Evolutionary conservation across 2,329 filamentous ascomycete genomes (phyloP).

Genomic region (Penicillium vulpinum): DNA sequence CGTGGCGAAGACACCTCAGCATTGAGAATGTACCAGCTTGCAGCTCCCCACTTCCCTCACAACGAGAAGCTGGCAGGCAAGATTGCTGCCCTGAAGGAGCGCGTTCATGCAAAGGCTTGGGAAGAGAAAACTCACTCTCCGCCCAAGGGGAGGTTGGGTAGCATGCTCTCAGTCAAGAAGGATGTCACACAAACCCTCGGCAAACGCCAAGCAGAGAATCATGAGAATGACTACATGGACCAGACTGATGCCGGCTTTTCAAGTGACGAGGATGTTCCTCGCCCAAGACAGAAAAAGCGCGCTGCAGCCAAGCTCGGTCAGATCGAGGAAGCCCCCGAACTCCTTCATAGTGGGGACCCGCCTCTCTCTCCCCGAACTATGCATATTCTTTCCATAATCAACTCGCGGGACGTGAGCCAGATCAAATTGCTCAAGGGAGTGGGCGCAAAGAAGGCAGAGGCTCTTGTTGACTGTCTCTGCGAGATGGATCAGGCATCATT

Average conservation of each 20-base stretch:
- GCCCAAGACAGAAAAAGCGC: conserved; percentile 32
- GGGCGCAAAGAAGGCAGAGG: conserved; percentile 50
- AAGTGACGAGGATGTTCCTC: conserved; percentile 35
- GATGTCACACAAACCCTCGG: conserved; percentile 25
- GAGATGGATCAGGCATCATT: conserved; percentile 40
- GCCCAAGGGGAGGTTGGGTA: conserved; percentile 29
- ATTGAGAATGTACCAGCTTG: conserved; percentile 81
- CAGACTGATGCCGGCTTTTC: conserved; percentile 24
- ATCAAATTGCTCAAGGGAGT: conserved; percentile 51
- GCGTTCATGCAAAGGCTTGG: conserved; percentile 39
- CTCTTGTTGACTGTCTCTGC: conserved; percentile 49
- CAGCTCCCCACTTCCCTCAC: conserved; percentile 79
- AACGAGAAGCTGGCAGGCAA: conserved; percentile 71
- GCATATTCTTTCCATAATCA: conserved; percentile 48
- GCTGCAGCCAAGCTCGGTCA: conserved; percentile 22
- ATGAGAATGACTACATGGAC: conserved; percentile 36
- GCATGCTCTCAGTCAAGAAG: conserved; percentile 37
- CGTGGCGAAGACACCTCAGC: conserved; percentile 76
- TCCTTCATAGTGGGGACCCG: conserved; percentile 22
- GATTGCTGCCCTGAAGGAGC: conserved; percentile 56
- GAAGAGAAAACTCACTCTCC: conserved; percentile 20
- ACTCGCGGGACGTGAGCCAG: conserved; percentile 46
- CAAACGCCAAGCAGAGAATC: conserved; percentile 32
- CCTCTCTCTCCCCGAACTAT: conserved; percentile 44
- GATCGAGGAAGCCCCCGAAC: conserved; percentile 18